A percentile compares a stretch with the other conserved stretches of the same genome.
Evolutionary conservation across 371 early-diverging fungal species (phyloP).

Genomic region (Apophysomyces variabilis): DNA sequence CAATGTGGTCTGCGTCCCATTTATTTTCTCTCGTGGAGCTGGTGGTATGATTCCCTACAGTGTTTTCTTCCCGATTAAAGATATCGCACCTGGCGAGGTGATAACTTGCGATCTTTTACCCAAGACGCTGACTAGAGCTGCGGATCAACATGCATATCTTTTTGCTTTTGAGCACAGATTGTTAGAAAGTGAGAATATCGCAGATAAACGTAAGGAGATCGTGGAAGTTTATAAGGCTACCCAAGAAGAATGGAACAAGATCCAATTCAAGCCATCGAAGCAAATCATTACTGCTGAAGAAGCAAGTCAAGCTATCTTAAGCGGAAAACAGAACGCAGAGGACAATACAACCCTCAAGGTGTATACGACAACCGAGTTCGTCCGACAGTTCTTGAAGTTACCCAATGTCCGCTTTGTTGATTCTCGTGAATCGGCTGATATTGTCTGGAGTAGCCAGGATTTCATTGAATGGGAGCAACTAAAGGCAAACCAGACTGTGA

Average conservation of each 20-base stretch:
- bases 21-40: conserved; percentile 63
- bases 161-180: conserved; percentile 48
- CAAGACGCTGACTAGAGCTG: conserved; percentile 34
- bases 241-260: conserved; percentile 2
- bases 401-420: conserved; percentile 51
- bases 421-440: conserved; percentile 49
- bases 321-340: conserved; percentile 15
- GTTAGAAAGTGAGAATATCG: conserved; percentile 27
- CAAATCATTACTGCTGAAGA: conserved; percentile 14
- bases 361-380: conserved; percentile 54
- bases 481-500: conserved; percentile 50
- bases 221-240: conserved; percentile 36
- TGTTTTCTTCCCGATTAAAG: conserved; percentile 61
- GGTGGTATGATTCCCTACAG: conserved; percentile 61
- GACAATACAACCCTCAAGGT: conserved; percentile 26
- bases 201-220: conserved; percentile 28
- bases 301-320: conserved; percentile 15
- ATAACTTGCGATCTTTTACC: conserved; percentile 59
- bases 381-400: conserved; percentile 54
- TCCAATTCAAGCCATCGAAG: not conserved
- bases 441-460: conserved; percentile 58
- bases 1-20: conserved; percentile 58
- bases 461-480: conserved; percentile 57
- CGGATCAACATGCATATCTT: conserved; percentile 54
- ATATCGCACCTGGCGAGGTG: conserved; percentile 53